Conservation (phyloP, 208 protist species). For the Angomonas desouzai region DNA sequence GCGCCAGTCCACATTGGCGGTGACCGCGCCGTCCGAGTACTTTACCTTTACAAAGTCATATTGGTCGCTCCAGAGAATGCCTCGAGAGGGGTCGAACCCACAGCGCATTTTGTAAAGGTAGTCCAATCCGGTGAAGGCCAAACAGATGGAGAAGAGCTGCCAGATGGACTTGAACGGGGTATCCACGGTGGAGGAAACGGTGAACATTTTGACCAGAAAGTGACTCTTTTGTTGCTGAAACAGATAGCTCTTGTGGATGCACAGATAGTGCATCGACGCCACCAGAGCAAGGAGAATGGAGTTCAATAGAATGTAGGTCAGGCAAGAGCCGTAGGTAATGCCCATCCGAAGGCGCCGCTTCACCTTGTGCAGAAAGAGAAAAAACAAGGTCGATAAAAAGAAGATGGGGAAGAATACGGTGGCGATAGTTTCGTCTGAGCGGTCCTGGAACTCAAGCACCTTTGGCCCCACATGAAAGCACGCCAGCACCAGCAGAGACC, state of each 20-base stretch:
- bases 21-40: background rate
- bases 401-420: constrained; percentile 66
- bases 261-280: constrained; percentile 46
- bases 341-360: constrained; percentile 55
- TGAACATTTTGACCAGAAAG: constrained; percentile 12
- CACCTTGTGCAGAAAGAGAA: constrained; percentile 61
- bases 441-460: constrained; percentile 18
- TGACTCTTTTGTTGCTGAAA: background rate
- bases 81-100: constrained; percentile 61
- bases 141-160: constrained; percentile 29
- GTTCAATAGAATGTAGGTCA: constrained; percentile 52
- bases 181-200: constrained; percentile 3
- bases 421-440: constrained; percentile 7
- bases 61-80: constrained; percentile 61
- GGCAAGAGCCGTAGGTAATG: constrained; percentile 56
- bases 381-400: constrained; percentile 31
- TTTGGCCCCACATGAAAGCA: constrained; percentile 58
- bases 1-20: constrained; percentile 18
- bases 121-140: constrained; percentile 45
- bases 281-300: constrained; percentile 64
- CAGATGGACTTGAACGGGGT: constrained; percentile 25
- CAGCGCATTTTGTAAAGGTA: constrained; percentile 64
- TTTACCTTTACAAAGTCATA: constrained; percentile 35
- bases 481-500: constrained; percentile 42
- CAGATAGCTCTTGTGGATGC: background rate